Percentiles rank a stretch among this genome's conserved stretches.
phyloP scores from a whole-genome alignment of 1,284 basidiomycete genomes.

The Meira miltonrushii region DNA sequence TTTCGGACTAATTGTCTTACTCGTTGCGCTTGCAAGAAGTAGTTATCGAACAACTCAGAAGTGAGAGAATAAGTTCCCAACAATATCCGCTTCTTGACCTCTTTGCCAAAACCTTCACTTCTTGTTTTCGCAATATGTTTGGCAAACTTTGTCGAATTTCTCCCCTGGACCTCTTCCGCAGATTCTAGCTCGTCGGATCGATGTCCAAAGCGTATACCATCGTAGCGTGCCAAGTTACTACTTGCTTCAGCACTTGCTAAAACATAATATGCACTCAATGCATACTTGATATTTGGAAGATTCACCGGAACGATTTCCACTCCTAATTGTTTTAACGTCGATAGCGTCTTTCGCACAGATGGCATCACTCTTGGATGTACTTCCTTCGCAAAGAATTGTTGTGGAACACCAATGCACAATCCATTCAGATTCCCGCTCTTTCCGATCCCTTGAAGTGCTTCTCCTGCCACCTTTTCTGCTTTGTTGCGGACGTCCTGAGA shows the following conservation, averaged over 20 bases:
- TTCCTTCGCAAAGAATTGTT: slow-evolving; percentile 79
- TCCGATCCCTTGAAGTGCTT: background rate
- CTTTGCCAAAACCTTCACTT: slow-evolving; percentile 68
- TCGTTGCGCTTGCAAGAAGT: slow-evolving; percentile 84
- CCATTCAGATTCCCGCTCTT: slow-evolving; percentile 39
- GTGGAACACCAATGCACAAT: slow-evolving; percentile 63
- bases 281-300: slow-evolving; percentile 70
- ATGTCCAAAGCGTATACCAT: slow-evolving; percentile 66
- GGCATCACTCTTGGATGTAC: slow-evolving; percentile 59
- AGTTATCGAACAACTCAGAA: slow-evolving; percentile 83
- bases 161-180: background rate
- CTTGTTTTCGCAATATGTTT: slow-evolving; percentile 43
- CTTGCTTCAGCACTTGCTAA: slow-evolving; percentile 89
- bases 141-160: background rate
- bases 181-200: background rate
- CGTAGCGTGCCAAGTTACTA: slow-evolving; percentile 84
- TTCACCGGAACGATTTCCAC: slow-evolving; percentile 70
- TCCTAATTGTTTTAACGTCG: slow-evolving; percentile 60
- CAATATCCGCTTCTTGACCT: slow-evolving; percentile 82
- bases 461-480: background rate
- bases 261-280: slow-evolving; percentile 90
- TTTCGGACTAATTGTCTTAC: slow-evolving; percentile 67
- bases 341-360: slow-evolving; percentile 59
- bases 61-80: slow-evolving; percentile 86
- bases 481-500: slow-evolving; percentile 16